phyloP scores from a whole-genome alignment of 768 basidiomycete species.

The button mushroom (Agaricus bisporus) region DNA sequence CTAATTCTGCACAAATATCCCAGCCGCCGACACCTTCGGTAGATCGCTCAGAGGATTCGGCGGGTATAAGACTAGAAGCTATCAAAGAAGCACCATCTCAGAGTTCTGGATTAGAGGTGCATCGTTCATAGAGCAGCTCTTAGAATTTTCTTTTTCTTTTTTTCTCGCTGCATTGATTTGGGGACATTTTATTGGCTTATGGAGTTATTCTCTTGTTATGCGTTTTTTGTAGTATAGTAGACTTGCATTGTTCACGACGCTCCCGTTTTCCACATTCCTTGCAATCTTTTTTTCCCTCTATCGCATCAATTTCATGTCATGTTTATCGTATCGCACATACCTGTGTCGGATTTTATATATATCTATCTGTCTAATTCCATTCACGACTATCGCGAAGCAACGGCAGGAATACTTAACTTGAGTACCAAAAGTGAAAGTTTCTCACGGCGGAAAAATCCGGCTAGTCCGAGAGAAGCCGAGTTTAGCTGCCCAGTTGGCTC shows the following conservation, averaged over 20 bases:
- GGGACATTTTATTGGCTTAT: background rate
- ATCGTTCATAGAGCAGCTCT: background rate
- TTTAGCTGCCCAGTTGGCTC: constrained; percentile 23
- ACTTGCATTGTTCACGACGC: background rate
- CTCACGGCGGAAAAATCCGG: constrained; percentile 30
- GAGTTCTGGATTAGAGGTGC: constrained; percentile 8
- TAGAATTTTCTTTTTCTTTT: constrained; percentile 3
- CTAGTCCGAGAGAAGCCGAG: constrained; percentile 25
- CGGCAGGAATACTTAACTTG: too few species aligned
- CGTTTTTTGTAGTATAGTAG: constrained; percentile 5
- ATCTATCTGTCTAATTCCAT: too few species aligned
- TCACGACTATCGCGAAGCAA: too few species aligned
- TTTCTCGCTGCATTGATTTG: constrained; percentile 5
- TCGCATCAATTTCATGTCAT: background rate
- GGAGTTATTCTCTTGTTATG: constrained; percentile 7
- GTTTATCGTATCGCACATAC: background rate
- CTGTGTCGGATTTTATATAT: too few species aligned
- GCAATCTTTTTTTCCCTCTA: background rate
- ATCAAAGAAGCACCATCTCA: constrained; percentile 7
- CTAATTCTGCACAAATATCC: constrained; percentile 9
- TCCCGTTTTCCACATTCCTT: constrained; percentile 7
- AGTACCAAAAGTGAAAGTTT: constrained; percentile 12
- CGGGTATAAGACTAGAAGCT: background rate
- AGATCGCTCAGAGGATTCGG: constrained; percentile 1
- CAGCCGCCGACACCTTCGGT: constrained; percentile 8